These are phyloP conservation scores for Fraxinus baroniana DNA, from an alignment of 305 asterid genomes.

Conservation along the genomic window DNA sequence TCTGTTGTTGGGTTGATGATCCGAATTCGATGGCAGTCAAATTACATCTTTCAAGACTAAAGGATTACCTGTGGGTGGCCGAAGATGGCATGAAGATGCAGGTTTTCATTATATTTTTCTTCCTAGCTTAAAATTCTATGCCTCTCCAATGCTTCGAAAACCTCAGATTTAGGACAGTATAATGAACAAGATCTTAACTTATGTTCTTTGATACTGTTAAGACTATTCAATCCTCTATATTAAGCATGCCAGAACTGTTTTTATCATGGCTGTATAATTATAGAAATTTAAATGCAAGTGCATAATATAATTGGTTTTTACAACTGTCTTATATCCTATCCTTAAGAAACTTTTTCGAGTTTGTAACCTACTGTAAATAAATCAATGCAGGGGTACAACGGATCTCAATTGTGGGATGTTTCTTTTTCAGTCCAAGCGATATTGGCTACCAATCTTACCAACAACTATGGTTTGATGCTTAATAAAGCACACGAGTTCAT, in stretches of 20 bases:
- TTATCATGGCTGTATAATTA: not conserved
- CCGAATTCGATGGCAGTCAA: constrained; percentile 31
- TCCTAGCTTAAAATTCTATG: not conserved
- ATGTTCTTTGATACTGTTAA: not conserved
- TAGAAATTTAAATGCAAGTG: not conserved
- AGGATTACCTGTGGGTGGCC: constrained; percentile 53
- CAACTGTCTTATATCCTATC: not conserved
- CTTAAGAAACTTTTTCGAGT: not conserved
- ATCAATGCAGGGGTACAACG: constrained; percentile 44
- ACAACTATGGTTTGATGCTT: constrained; percentile 40
- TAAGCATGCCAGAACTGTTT: not conserved
- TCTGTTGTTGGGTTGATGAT: constrained; percentile 46
- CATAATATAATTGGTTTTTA: not conserved
- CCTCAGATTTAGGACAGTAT: not conserved
- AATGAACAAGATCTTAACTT: not conserved
- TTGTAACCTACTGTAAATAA: constrained; percentile 7
- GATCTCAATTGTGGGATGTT: constrained; percentile 56
- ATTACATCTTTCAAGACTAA: constrained; percentile 45
- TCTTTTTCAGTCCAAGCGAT: constrained; percentile 45
- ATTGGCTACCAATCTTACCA: constrained; percentile 30
- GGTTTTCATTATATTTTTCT: constrained; percentile 17
- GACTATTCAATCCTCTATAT: not conserved
- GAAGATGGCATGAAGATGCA: constrained; percentile 68
- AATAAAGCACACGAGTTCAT: constrained; percentile 45
- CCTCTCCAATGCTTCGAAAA: not conserved